Evolutionary conservation across 106 monocot species (phyloP).

Genomic region (Allium sativum): DNA sequence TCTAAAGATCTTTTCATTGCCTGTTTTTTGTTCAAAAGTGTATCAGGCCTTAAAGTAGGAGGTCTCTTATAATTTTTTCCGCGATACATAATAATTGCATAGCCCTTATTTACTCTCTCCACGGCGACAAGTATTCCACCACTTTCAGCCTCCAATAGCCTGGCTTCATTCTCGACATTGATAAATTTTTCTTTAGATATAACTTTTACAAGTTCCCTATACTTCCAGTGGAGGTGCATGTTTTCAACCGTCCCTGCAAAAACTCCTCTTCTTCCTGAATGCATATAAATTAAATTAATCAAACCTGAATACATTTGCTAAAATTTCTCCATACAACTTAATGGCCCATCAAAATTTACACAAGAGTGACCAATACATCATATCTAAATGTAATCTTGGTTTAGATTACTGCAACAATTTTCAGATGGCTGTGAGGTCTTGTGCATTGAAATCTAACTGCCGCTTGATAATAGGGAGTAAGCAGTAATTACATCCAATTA

Average conservation of each 20-base stretch:
- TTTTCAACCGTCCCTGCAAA: constrained; percentile 99
- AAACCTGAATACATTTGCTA: background rate
- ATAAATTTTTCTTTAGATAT: constrained; percentile 55
- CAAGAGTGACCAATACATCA: no score
- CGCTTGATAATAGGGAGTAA: no score
- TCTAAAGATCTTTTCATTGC: constrained; percentile 70
- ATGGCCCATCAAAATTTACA: background rate
- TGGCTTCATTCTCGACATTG: constrained; percentile 46
- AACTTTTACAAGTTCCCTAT: constrained; percentile 93
- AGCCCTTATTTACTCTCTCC: constrained; percentile 85
- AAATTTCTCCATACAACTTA: background rate
- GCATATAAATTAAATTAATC: background rate
- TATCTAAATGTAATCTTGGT: no score
- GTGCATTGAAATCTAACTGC: no score
- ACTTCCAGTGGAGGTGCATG: constrained; percentile 99
- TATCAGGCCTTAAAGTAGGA: constrained; percentile 51
- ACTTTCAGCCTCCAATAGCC: constrained; percentile 76
- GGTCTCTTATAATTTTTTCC: constrained; percentile 91
- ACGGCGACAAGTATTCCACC: constrained; percentile 89
- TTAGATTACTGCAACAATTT: no score
- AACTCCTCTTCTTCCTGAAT: constrained; percentile 81
- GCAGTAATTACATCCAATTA: no score
- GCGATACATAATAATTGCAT: constrained; percentile 90
- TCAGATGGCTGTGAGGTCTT: no score
- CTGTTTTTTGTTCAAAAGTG: constrained; percentile 71